Percentiles rank a stretch among this genome's conserved stretches.
These are phyloP conservation scores for Sugiyamaella pinicola DNA, from an alignment of 1,139 yeast genomes.

Conservation along the genomic window DNA sequence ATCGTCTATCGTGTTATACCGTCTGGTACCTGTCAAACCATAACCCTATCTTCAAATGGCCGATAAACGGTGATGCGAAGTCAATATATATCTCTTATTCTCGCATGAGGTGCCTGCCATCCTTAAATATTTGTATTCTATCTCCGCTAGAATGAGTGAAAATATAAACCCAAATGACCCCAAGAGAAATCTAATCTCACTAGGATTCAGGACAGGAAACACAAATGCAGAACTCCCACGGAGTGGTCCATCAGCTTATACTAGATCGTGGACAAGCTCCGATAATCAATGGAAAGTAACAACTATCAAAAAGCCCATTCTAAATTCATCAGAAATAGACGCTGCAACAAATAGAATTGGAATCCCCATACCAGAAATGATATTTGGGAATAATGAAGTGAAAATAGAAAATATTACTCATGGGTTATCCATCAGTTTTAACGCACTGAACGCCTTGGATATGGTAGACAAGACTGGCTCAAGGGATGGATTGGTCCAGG, in stretches of 20 bases:
- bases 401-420: constrained; percentile 46
- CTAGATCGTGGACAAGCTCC: constrained; percentile 9
- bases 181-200: background rate
- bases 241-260: background rate
- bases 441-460: constrained; percentile 79
- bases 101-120: too few species aligned
- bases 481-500: constrained; percentile 57
- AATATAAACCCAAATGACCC: background rate
- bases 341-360: constrained; percentile 60
- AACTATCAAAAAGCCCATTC: constrained; percentile 74
- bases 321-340: constrained; percentile 75
- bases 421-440: constrained; percentile 60
- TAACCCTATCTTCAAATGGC: background rate
- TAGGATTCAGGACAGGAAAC: background rate
- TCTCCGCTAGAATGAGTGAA: background rate
- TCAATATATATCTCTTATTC: background rate
- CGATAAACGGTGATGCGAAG: background rate
- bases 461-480: constrained; percentile 56
- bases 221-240: background rate
- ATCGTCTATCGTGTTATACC: background rate
- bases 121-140: too few species aligned
- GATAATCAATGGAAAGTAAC: constrained; percentile 62
- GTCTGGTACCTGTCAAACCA: background rate
- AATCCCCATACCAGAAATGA: constrained; percentile 95
- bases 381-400: constrained; percentile 84